Base-by-base conservation (phyloP, 2,329 filamentous ascomycete species). In the Dactylellina drechsleri region DNA sequence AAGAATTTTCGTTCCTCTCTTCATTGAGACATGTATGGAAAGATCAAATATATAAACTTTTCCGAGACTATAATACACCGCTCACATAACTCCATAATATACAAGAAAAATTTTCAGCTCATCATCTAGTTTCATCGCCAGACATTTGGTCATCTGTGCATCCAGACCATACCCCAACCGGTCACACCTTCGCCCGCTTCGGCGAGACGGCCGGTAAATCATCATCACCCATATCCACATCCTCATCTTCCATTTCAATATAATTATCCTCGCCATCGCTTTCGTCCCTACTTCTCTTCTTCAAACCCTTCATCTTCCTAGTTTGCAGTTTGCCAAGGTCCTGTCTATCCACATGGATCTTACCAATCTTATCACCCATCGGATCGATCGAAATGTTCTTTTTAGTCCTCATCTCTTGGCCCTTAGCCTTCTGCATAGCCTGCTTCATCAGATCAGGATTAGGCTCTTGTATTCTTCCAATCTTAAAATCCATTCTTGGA, bases 231-330 rank as follows among this genome's bases (percentile, higher is more conserved):
- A 83, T 85, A 60, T 86, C 71, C 15, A 68, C 47, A 23, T 75
- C 85, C 20, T 85, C 85, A 50, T 85, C 86, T 16, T 52, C 84
- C 70, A 83, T 85, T 60, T 86, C 71, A 8, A 68, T 40, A 16
- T 75, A 62, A 10, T 36, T 10, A 41, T 54, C 85, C 60, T 86
- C 87, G 23, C 84, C 85, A 49, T 85, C 86, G 59, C 84, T 84
- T 60, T 86, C 85, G 23, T 87, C 83, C 77, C 89, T 89, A 65
- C 92, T 88, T 77, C 87, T 89, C 78, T 95, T 87, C 88, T 98
- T 99, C 78, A 99, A 83, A 78, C 93, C 95, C 89, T 99, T 99
- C 93, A 99, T 98, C 88, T 99, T 99, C 81, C 95, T 90, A 62
- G 93, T 96, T 85, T 99, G 95, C 83, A 99, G 83, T 79, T 91